phyloP scores from a whole-genome alignment of 495 filamentous ascomycete genomes.

The Aspergillus steynii region DNA sequence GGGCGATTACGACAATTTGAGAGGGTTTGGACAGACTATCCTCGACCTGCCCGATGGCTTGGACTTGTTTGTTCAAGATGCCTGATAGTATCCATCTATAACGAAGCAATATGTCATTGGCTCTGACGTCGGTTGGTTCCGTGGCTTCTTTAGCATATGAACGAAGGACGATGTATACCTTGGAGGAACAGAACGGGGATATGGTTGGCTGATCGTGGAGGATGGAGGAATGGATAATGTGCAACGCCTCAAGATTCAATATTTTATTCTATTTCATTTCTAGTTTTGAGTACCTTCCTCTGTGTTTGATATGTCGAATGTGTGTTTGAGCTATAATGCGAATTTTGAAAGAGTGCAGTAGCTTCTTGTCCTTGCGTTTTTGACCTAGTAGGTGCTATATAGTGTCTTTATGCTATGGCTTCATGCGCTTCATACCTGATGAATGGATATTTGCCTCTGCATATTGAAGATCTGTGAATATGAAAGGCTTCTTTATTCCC shows the following conservation, averaged over 20 bases:
- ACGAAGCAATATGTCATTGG: slow-evolving; percentile 10
- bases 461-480: neutral
- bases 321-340: neutral
- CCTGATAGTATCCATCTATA: slow-evolving; percentile 1
- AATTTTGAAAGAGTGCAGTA: neutral
- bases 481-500: neutral
- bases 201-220: neutral
- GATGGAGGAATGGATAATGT: neutral
- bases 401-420: neutral
- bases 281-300: neutral
- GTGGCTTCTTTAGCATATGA: slow-evolving; percentile 1
- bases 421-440: neutral
- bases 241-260: neutral
- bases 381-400: too few species aligned
- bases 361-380: too few species aligned
- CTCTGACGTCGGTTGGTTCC: neutral
- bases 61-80: neutral
- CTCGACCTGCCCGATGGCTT: neutral
- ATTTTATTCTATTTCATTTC: neutral
- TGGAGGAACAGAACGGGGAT: neutral
- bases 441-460: neutral
- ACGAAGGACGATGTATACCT: neutral
- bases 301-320: neutral
- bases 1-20: neutral
- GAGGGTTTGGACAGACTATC: slow-evolving; percentile 1